phyloP scores from a whole-genome alignment of 768 basidiomycete genomes.

The Auriculariales sp. region DNA sequence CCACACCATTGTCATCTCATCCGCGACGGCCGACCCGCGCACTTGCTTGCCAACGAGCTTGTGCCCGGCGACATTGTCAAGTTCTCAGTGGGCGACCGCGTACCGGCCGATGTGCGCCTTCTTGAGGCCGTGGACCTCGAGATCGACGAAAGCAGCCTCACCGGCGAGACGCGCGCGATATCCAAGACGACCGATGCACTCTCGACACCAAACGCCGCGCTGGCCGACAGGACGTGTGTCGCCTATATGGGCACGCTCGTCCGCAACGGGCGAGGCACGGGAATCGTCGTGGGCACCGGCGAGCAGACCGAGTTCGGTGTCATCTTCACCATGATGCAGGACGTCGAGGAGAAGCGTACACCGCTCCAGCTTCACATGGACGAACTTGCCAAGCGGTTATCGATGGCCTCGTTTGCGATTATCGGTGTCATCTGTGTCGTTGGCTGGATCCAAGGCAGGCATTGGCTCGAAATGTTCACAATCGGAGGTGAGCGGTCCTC shows the following conservation, averaged over 20 bases:
- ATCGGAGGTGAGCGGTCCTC: constrained; percentile 63
- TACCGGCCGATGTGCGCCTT: constrained; percentile 86
- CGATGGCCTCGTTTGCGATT: constrained; percentile 80
- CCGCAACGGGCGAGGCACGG: constrained; percentile 71
- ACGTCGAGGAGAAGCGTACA: constrained; percentile 85
- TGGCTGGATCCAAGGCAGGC: constrained; percentile 69
- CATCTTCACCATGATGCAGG: constrained; percentile 97
- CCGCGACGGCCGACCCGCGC: constrained; percentile 51
- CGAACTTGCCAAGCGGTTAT: constrained; percentile 85
- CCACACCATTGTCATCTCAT: constrained; percentile 91
- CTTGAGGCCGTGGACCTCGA: constrained; percentile 74
- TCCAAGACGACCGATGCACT: constrained; percentile 40
- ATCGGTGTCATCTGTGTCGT: constrained; percentile 90
- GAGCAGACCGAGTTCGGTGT: constrained; percentile 87
- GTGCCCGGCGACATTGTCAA: constrained; percentile 89
- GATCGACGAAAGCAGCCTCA: constrained; percentile 89
- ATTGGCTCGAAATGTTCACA: constrained; percentile 97
- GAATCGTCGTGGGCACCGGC: constrained; percentile 78
- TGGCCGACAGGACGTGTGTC: constrained; percentile 77
- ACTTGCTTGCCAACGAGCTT: constrained; percentile 91
- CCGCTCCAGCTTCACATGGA: constrained; percentile 92
- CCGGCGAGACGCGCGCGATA: constrained; percentile 80
- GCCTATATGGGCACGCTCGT: constrained; percentile 96
- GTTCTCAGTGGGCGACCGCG: constrained; percentile 81
- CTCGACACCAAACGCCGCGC: constrained; percentile 30